phyloP scores from a whole-genome alignment of 163 green algal genomes.

The Scenedesmus sp. region DNA sequence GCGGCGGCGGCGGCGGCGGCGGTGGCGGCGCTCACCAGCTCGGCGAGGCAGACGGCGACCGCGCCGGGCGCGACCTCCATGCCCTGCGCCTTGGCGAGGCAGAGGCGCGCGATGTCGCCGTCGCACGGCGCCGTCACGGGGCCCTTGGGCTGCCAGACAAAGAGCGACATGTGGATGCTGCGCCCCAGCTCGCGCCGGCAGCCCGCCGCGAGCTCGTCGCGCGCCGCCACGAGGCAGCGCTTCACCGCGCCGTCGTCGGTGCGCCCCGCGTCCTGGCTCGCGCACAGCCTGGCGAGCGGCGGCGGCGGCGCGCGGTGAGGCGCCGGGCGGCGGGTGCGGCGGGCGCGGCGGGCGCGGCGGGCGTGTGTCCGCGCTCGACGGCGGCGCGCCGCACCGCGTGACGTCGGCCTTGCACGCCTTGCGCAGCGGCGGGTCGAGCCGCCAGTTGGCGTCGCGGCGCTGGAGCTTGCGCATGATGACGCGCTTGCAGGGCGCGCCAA shows the following conservation, averaged over 20 bases:
- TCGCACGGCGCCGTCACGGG: slow-evolving; percentile 67
- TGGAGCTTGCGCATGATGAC: slow-evolving; percentile 59
- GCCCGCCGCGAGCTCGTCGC: slow-evolving; percentile 11
- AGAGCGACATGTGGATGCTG: slow-evolving; percentile 72
- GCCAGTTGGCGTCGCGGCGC: slow-evolving; percentile 65
- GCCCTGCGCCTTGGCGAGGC: slow-evolving; percentile 48
- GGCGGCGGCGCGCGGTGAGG: background rate
- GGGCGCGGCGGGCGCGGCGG: background rate
- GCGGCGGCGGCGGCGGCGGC: too few species aligned
- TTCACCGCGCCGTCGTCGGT: slow-evolving; percentile 54
- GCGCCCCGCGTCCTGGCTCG: slow-evolving; percentile 7
- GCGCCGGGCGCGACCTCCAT: slow-evolving; percentile 52
- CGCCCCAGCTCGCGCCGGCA: slow-evolving; percentile 71
- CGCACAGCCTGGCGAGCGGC: slow-evolving; percentile 28
- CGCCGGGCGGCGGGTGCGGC: background rate
- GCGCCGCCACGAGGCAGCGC: slow-evolving; percentile 61
- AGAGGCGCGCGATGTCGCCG: slow-evolving; percentile 61
- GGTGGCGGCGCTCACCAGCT: slow-evolving; percentile 32
- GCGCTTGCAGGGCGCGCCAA: slow-evolving; percentile 57
- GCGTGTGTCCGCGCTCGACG: background rate
- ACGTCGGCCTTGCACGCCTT: slow-evolving; percentile 54
- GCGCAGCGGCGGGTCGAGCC: slow-evolving; percentile 73
- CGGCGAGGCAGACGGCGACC: slow-evolving; percentile 61
- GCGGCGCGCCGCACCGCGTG: background rate
- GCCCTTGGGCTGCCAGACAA: slow-evolving; percentile 56